phyloP scores from a whole-genome alignment of 495 filamentous ascomycete genomes.

The Choiromyces venosus region DNA sequence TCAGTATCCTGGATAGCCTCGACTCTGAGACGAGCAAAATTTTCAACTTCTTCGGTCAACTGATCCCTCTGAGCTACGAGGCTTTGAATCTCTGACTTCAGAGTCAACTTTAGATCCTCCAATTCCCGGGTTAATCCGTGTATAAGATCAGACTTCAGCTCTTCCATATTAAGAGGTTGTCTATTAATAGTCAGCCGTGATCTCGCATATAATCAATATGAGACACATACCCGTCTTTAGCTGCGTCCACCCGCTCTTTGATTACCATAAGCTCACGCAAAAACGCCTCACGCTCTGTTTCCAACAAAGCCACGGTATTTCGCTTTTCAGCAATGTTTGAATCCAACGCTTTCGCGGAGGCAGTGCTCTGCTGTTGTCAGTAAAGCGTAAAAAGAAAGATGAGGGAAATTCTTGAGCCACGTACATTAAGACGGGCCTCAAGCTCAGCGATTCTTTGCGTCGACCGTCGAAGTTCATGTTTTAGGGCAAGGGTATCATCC shows the following conservation, averaged over 20 bases:
- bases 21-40: conserved; percentile 73
- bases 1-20: conserved; percentile 93
- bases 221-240: conserved; percentile 50
- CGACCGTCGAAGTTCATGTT: conserved; percentile 71
- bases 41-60: conserved; percentile 72
- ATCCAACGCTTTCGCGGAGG: conserved; percentile 75
- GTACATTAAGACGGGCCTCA: conserved; percentile 59
- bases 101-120: conserved; percentile 74
- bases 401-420: conserved; percentile 9
- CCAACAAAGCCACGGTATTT: conserved; percentile 90
- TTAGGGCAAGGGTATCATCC: conserved; percentile 69
- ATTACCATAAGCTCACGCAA: conserved; percentile 85
- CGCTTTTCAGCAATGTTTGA: conserved; percentile 86
- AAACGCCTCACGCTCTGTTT: conserved; percentile 91
- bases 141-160: conserved; percentile 76
- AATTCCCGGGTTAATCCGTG: conserved; percentile 84
- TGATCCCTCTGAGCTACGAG: conserved; percentile 77
- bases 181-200: conserved; percentile 42
- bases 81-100: conserved; percentile 72
- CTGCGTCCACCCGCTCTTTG: conserved; percentile 64
- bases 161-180: conserved; percentile 63
- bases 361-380: conserved; percentile 53
- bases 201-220: not conserved
- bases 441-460: conserved; percentile 76
- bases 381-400: not conserved